Conservation (phyloP, 306 rosid species). For the Vicia sativa region DNA sequence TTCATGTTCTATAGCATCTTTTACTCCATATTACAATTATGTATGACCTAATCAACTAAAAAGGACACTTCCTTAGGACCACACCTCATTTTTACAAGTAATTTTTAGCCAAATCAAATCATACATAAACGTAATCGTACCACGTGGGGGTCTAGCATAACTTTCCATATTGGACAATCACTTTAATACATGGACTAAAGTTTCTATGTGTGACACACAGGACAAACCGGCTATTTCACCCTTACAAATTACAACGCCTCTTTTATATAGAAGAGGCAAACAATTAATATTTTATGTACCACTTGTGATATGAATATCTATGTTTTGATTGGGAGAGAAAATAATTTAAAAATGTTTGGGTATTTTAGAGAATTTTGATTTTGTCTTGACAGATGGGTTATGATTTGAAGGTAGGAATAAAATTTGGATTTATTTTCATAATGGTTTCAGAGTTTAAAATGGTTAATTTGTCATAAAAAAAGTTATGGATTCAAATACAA, state of each 20-base stretch:
- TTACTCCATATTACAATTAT: constrained; percentile 11
- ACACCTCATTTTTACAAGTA: constrained; percentile 4
- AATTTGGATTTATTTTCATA: too few relatives aligned
- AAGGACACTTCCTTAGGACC: constrained; percentile 24
- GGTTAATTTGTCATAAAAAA: too few relatives aligned
- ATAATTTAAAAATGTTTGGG: too few relatives aligned
- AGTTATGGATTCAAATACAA: too few relatives aligned
- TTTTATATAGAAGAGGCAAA: background rate
- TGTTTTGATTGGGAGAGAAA: background rate
- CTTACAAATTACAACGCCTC: background rate
- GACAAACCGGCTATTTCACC: background rate
- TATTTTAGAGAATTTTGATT: too few relatives aligned
- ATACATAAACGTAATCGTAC: background rate
- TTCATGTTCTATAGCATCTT: constrained; percentile 10
- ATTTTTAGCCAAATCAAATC: constrained; percentile 34
- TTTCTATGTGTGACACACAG: background rate
- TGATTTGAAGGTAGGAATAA: too few relatives aligned
- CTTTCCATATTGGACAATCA: background rate
- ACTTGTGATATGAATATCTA: background rate
- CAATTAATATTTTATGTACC: background rate
- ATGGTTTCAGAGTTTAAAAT: too few relatives aligned
- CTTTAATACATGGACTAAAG: constrained; percentile 10
- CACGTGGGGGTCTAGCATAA: constrained; percentile 10
- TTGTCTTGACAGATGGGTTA: too few relatives aligned
- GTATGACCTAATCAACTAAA: constrained; percentile 28